Evolutionary conservation across 345 rosid genomes (phyloP), one percentile per base, ranked within the genome.

Genomic region (Nasturtium officinale): DNA sequence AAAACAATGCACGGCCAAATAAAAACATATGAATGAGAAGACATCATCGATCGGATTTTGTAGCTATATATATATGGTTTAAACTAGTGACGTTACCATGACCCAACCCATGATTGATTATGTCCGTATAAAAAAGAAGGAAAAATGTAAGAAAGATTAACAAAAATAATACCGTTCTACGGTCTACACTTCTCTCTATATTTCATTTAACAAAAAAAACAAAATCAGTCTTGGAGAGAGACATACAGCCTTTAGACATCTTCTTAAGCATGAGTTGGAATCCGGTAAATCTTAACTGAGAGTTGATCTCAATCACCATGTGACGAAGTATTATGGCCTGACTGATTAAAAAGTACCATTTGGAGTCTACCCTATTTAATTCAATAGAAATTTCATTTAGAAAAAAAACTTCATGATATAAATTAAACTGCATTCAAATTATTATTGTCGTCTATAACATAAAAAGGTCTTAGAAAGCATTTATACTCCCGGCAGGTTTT

Each of bases 401-500:
- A 30, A n/a, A n/a, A n/a, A n/a, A n/a, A n/a, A 32, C 23, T 54
- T 73, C 6, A 65, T 17, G 30, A 58, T 38, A 54, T 4, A 33
- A 52, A 9, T 9, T 15, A 29, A 29, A 55, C 40, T 56, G 60
- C 57, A 16, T 56, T 37, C 59, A 35, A 35, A 65, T 17, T 5
- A 25, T 65, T 46, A 16, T 6, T 65, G 61, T 58, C 60, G 60
- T 37, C 52, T 21, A 0, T 37, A 46, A 46, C 30, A 56, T 33
- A 9, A 20, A 51, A 45, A 20, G 26, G 33, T 38, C 29, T 17
- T 8, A 37, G 23, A 40, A 51, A 51, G 47, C 73, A 67, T 51
- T 74, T 67, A 60, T 75, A 51, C 61, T 51, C 16, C 55, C 62
- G 47, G 55, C 37, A 40, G 21, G 38, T 42, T 35, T 50, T 60